A percentile compares a stretch with the other conserved stretches of the same genome.
Evolutionary conservation across 352 stramenopile species (phyloP).

Genomic region (Chrysophaeum taylorii): DNA sequence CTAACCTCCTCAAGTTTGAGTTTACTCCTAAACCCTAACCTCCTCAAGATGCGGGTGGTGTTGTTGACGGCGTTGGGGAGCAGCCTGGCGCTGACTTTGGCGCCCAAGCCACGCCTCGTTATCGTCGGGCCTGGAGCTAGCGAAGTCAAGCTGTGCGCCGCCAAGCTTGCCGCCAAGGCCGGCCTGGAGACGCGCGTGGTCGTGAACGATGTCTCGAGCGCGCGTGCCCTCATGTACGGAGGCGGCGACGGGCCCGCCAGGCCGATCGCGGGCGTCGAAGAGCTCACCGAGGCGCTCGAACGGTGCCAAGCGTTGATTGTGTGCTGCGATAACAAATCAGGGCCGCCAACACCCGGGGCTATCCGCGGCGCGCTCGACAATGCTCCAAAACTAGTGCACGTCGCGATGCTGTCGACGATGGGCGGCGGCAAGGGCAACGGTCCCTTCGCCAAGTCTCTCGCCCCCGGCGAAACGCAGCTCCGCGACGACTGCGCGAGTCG

Average conservation of each 20-base stretch:
- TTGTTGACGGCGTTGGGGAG: no score
- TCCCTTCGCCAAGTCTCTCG: slow-evolving; percentile 10
- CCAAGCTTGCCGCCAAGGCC: slow-evolving; percentile 24
- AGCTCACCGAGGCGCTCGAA: neutral
- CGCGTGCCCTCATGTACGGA: slow-evolving; percentile 27
- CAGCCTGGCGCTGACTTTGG: no score
- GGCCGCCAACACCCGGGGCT: no score
- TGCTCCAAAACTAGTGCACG: no score
- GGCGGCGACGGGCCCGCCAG: slow-evolving; percentile 1
- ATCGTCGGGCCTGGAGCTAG: slow-evolving; percentile 16
- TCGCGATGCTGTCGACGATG: no score
- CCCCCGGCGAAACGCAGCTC: slow-evolving; percentile 16
- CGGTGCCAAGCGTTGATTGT: slow-evolving; percentile 12
- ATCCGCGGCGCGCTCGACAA: no score
- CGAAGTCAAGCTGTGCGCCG: slow-evolving; percentile 19
- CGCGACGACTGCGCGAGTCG: slow-evolving; percentile 2
- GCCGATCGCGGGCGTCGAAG: neutral
- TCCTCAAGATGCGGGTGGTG: no score
- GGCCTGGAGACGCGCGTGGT: neutral
- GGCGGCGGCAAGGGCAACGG: neutral
- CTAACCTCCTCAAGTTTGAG: no score
- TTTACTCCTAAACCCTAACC: no score
- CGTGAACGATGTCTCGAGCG: no score
- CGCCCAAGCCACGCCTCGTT: no score
- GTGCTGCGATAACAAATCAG: slow-evolving; percentile 19